Conservation (phyloP, 2,329 filamentous ascomycete genomes). For the Monosporascus sp. region DNA sequence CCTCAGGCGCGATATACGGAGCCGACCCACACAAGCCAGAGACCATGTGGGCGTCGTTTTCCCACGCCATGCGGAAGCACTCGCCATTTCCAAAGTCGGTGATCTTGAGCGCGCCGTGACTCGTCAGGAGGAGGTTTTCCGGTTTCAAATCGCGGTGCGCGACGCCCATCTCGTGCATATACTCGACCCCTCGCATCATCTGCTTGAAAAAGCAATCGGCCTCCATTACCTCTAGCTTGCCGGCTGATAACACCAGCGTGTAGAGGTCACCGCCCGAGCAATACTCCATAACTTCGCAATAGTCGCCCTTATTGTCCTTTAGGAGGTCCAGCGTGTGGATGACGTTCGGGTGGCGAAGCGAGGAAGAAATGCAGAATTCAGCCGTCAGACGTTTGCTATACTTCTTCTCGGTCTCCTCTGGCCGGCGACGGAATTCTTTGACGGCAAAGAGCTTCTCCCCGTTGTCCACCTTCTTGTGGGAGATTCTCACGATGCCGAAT, state of each 20-base stretch:
- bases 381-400: slow-evolving; percentile 96
- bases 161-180: slow-evolving; percentile 99
- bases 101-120: slow-evolving; percentile 89
- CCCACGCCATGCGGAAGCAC: slow-evolving; percentile 99
- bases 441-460: slow-evolving; percentile 94
- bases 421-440: slow-evolving; percentile 93
- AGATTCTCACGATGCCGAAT: slow-evolving; percentile 95
- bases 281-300: slow-evolving; percentile 99
- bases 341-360: slow-evolving; percentile 92
- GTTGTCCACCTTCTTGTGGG: slow-evolving; percentile 86
- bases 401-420: slow-evolving; percentile 92
- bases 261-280: slow-evolving; percentile 96
- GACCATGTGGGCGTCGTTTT: slow-evolving; percentile 97
- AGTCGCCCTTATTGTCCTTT: slow-evolving; percentile 93
- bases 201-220: slow-evolving; percentile 99
- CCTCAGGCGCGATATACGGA: slow-evolving; percentile 95
- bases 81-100: slow-evolving; percentile 99
- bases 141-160: slow-evolving; percentile 95
- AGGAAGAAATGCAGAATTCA: slow-evolving; percentile 98
- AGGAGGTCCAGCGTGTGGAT: slow-evolving; percentile 95
- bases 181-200: slow-evolving; percentile 97
- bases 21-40: slow-evolving; percentile 93
- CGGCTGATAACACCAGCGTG: slow-evolving; percentile 83
- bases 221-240: slow-evolving; percentile 86
- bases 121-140: slow-evolving; percentile 91